phyloP scores from a whole-genome alignment of 768 basidiomycete species.

The Filobasidium wieringae region DNA sequence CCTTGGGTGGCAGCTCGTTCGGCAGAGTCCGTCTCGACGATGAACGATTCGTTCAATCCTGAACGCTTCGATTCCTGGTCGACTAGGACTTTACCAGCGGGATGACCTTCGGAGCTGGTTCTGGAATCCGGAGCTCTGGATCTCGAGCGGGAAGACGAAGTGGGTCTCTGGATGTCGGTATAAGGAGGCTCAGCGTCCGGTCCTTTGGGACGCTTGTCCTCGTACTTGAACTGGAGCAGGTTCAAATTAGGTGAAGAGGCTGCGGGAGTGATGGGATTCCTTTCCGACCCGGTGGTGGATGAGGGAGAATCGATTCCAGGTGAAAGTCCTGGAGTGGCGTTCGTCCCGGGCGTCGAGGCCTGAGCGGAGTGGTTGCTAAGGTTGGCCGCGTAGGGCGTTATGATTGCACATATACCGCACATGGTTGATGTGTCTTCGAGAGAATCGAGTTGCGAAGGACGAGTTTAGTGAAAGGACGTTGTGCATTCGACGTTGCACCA shows the following conservation, averaged over 20 bases:
- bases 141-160: background rate
- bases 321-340: too few species aligned
- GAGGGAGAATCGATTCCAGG: too few species aligned
- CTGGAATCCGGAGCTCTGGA: background rate
- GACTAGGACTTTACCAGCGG: background rate
- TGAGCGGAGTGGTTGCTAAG: background rate
- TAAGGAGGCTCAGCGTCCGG: background rate
- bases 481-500: too few species aligned
- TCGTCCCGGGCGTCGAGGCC: background rate
- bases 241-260: too few species aligned
- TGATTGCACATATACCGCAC: conserved; percentile 8
- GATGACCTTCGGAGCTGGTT: background rate
- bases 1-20: background rate
- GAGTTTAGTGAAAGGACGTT: too few species aligned
- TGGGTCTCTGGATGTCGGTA: background rate
- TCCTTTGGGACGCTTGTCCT: background rate
- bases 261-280: background rate
- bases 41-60: background rate
- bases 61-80: background rate
- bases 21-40: background rate
- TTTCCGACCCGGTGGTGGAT: background rate
- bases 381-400: background rate
- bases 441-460: too few species aligned
- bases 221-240: background rate
- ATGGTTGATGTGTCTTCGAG: background rate